Evolutionary conservation across 495 filamentous ascomycete genomes (phyloP), one percentile per base, ranked within the genome.

Genomic region (Trichodelitschia bisporula): DNA sequence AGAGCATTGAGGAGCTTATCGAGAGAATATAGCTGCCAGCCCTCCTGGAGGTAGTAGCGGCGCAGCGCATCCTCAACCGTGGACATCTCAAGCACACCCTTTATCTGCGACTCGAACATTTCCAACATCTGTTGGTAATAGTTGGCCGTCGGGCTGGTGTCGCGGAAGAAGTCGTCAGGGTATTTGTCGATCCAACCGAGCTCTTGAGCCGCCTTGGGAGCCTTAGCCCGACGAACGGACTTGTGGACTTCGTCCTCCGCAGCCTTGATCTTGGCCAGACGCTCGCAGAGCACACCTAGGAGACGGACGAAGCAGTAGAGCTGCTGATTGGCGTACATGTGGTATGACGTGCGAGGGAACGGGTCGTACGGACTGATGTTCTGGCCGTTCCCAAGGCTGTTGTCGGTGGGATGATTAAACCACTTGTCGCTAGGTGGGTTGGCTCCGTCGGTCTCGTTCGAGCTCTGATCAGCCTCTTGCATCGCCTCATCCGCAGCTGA

Each of bases 241-340:
- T 68, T 59, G 19, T 59, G 58, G 13, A 84, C 83, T 27, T 69
- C 59, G 12, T 58, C 61, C 46, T 74, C 77, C 40, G 68, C 64
- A 17, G 67, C 54, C 55, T 92, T 93, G 51, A 95, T 66, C 31
- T 71, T 66, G 33, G 69, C 54, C 9, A 99, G 62, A 20, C 89
- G 72, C 36, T 72, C 66, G 49, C 84, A 95, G 4, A 95, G 56
- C 2, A 74, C 72, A 47, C 86, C 68, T 50, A 95, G 90, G 20
- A 84, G 67, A 13, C 74, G 72, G 56, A 99, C 74, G 58, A 99
- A 92, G 53, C 78, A 78, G 41, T 75, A 84, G 26, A 99, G 76
- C 27, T 72, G 72, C 35, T 77, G 61, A 47, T 90, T 95, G 45
- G 68, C 72, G 53, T 83, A 99, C 41, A 95, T 62, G 37, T 80